Evolutionary conservation across 768 basidiomycete genomes (phyloP).

Genomic region (Hypholoma sublateritium): DNA sequence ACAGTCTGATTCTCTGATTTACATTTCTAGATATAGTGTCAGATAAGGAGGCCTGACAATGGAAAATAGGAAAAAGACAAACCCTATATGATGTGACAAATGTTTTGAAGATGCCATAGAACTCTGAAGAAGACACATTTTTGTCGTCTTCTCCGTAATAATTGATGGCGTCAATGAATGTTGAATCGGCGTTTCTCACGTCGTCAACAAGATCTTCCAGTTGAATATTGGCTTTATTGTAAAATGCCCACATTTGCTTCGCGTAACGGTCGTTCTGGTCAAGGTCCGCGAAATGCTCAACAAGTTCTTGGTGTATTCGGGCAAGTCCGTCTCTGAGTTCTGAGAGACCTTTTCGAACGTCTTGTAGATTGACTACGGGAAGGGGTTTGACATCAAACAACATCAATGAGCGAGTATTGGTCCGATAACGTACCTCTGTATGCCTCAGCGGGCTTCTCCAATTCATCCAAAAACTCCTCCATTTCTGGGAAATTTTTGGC

Average conservation of each 20-base stretch:
- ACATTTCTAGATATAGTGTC: conserved; percentile 67
- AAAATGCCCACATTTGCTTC: conserved; percentile 90
- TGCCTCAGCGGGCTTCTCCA: conserved; percentile 87
- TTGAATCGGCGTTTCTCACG: conserved; percentile 81
- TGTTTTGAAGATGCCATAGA: conserved; percentile 96
- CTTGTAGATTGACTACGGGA: conserved; percentile 75
- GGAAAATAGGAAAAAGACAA: conserved; percentile 15
- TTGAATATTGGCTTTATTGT: conserved; percentile 70
- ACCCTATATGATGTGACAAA: conserved; percentile 94
- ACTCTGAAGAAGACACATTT: conserved; percentile 83
- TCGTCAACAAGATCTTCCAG: conserved; percentile 86
- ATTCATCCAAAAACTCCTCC: conserved; percentile 85
- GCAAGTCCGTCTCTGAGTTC: conserved; percentile 79
- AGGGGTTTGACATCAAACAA: conserved; percentile 7
- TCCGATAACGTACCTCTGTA: conserved; percentile 69
- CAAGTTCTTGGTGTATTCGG: conserved; percentile 76
- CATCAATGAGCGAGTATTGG: neutral
- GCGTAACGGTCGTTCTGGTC: conserved; percentile 77
- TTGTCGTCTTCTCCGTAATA: conserved; percentile 96
- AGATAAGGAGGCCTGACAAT: neutral
- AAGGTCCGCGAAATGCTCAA: conserved; percentile 75
- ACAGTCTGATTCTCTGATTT: conserved; percentile 74
- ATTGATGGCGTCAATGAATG: conserved; percentile 80
- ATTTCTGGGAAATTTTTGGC: conserved; percentile 85
- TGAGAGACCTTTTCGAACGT: conserved; percentile 72